Conservation (phyloP, 1,139 yeast genomes). For the Magnusiomyces tetraspermus region DNA sequence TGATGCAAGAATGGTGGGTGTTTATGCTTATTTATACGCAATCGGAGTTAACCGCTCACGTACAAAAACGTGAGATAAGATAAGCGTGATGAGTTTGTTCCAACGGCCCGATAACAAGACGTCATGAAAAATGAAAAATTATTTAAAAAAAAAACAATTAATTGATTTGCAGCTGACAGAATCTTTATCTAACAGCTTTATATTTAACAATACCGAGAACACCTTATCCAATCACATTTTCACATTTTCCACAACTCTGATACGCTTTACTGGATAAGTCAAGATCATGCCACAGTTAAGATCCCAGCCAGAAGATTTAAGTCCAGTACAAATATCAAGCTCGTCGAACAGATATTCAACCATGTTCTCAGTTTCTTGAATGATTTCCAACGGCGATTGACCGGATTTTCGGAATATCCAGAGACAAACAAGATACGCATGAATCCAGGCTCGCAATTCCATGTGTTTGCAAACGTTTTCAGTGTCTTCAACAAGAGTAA, state of each 20-base stretch:
- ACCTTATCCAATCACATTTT: no score
- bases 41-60: no score
- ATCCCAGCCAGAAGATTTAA: conserved; percentile 25
- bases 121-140: no score
- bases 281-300: conserved; percentile 10
- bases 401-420: background rate
- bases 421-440: conserved; percentile 23
- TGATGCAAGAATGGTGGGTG: no score
- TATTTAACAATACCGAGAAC: no score
- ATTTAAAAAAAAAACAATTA: no score
- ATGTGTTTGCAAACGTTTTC: conserved; percentile 10
- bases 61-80: no score
- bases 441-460: conserved; percentile 29
- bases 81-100: no score
- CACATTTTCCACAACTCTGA: conserved; percentile 2
- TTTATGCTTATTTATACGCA: no score
- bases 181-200: no score
- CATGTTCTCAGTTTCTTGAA: conserved; percentile 19
- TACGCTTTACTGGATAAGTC: conserved; percentile 9
- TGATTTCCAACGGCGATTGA: conserved; percentile 6
- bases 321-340: conserved; percentile 20
- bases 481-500: conserved; percentile 18
- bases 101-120: no score
- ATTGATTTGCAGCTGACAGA: no score
- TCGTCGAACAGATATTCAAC: conserved; percentile 22